These are phyloP conservation scores for Heliamphora exappendiculata DNA, from an alignment of 148 eudicot species.

Conservation along the genomic window DNA sequence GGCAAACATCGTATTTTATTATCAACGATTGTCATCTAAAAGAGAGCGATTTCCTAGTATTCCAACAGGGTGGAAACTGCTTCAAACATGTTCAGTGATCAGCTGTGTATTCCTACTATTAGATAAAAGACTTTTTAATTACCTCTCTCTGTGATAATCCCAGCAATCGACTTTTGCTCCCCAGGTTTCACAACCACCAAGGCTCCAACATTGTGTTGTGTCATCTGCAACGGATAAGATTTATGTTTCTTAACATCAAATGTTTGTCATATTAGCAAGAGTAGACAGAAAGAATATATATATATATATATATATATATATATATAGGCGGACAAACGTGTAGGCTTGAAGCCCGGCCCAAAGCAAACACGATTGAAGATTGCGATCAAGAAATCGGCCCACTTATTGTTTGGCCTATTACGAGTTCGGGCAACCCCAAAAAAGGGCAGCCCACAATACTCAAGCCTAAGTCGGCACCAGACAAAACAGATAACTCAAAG, in stretches of 20 bases:
- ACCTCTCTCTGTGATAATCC: conserved; percentile 98
- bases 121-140: not conserved
- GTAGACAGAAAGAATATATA: conserved; percentile 1
- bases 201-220: conserved; percentile 97
- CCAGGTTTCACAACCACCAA: conserved; percentile 94
- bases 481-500: too few relatives aligned
- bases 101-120: not conserved
- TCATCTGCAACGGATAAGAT: conserved; percentile 57
- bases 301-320: not conserved
- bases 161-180: conserved; percentile 73
- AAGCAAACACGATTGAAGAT: too few relatives aligned
- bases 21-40: not conserved
- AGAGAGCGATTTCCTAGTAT: not conserved
- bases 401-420: too few relatives aligned
- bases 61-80: not conserved
- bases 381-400: too few relatives aligned
- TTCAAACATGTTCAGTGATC: not conserved
- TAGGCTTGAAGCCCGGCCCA: too few relatives aligned
- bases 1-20: not conserved
- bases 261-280: not conserved
- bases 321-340: too few relatives aligned
- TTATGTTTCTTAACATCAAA: not conserved
- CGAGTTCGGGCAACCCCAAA: too few relatives aligned
- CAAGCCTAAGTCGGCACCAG: too few relatives aligned
- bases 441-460: too few relatives aligned